Base-by-base conservation (phyloP, 805 yeast species). In the Monosporozyma solicola region DNA sequence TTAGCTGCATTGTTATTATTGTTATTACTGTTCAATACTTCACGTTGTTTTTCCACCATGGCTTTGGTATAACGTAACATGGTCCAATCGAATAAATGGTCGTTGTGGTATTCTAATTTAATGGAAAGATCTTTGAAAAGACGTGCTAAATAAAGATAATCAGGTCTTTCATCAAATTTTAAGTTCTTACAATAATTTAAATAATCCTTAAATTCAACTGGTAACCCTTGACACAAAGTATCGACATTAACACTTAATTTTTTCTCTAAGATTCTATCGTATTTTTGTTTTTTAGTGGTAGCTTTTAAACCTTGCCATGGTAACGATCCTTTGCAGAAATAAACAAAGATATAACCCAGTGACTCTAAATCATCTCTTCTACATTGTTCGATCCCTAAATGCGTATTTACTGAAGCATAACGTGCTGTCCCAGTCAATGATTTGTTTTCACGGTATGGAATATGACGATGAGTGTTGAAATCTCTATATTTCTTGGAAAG, bases 251-350 rank as follows among this genome's bases (percentile, higher is more conserved):
- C 90, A 48, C 95, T 82, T 82, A 92, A 82, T 72, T 92, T 92
- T 76, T 88, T 88, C 70, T 94, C 98, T 84, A 94, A 85, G 62
- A 92, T 94, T 57, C 97, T 80, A 74, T 92, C 98, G 71, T 92
- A 92, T 73, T 94, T 92, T 71, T 92, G 98, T 74, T 95, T 87
- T 74, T 92, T 92, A n/a, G 97, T 89, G 27, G 92, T 95, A 43
- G 99, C 99, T 72, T 91, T 90, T 64, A 92, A 80, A 5, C 99
- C 99, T 73, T 92, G 99, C 99, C 99, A 92, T 52, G 99, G 99
- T 64, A 92, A 80, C 20, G 96, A 87, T 48, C 99, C 98, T 55
- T 96, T 83, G 72, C 96, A 87, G 68, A 92, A 92, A 73, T 92
- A 92, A 63, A 92, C 87, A 64, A 94, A 78, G 50, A 92, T 98